A percentile compares a stretch with the other conserved stretches of the same genome.
phyloP scores from a whole-genome alignment of 2,329 filamentous ascomycete genomes.

The Colletotrichum noveboracense region DNA sequence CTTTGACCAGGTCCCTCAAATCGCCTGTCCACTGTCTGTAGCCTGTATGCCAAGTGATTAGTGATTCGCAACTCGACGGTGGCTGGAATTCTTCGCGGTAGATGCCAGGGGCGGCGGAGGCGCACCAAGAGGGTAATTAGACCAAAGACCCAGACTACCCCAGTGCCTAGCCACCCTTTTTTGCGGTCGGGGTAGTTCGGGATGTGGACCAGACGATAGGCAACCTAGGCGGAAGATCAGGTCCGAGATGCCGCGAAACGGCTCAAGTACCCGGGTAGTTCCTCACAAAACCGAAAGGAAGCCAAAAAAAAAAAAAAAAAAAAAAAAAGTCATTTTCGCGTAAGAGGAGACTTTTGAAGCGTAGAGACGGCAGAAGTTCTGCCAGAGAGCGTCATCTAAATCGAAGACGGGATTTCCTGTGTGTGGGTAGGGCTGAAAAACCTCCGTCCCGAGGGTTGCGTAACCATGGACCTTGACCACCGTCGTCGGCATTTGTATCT shows the following conservation, averaged over 20 bases:
- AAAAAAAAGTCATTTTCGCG: background rate
- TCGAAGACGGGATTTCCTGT: background rate
- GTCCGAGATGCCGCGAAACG: background rate
- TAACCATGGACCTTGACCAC: background rate
- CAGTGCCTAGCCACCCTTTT: background rate
- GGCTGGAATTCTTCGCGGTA: background rate
- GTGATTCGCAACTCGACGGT: background rate
- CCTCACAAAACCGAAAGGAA: background rate
- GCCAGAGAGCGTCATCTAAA: background rate
- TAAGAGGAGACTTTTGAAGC: background rate
- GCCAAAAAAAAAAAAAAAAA: no score
- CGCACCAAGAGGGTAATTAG: background rate
- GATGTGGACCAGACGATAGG: background rate
- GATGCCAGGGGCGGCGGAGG: background rate
- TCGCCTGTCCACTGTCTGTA: background rate
- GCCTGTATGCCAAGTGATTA: background rate
- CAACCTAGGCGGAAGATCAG: background rate
- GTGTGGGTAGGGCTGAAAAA: background rate
- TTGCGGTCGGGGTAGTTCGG: background rate
- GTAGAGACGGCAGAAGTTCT: background rate
- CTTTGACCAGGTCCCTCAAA: background rate
- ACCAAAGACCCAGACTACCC: background rate
- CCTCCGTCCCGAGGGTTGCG: background rate
- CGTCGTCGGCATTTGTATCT: background rate
- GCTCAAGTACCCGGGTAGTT: background rate